Conservation (phyloP, 2,329 filamentous ascomycete genomes). For the Fusarium napiforme region DNA sequence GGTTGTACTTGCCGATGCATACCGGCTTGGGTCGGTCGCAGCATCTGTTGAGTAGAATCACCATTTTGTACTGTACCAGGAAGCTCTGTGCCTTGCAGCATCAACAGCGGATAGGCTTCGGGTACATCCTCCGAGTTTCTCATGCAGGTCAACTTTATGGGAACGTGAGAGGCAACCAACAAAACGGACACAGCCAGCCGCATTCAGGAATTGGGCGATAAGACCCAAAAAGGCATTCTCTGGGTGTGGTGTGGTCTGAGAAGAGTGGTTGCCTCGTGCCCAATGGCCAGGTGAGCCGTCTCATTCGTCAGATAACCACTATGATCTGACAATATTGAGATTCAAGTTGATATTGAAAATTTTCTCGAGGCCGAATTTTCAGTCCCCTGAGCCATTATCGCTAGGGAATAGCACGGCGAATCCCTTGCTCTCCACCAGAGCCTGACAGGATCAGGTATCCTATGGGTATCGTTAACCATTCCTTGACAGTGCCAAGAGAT, state of each 20-base stretch:
- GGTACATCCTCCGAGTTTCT: slow-evolving; percentile 13
- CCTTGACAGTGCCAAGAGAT: slow-evolving; percentile 44
- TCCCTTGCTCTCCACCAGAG: slow-evolving; percentile 12
- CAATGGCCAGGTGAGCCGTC: slow-evolving; percentile 23
- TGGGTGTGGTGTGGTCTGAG: slow-evolving; percentile 22
- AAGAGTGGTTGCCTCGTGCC: slow-evolving; percentile 28
- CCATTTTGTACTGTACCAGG: neutral
- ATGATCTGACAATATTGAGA: slow-evolving; percentile 41
- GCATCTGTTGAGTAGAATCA: neutral
- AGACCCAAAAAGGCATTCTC: slow-evolving; percentile 10
- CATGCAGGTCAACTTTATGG: slow-evolving; percentile 36
- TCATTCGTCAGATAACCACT: slow-evolving; percentile 33
- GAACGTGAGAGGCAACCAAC: slow-evolving; percentile 33
- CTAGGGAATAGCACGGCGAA: slow-evolving; percentile 23
- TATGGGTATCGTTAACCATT: slow-evolving; percentile 11
- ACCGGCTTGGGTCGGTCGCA: slow-evolving; percentile 15
- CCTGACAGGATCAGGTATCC: slow-evolving; percentile 9
- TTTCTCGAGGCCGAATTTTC: slow-evolving; percentile 17
- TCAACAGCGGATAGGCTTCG: slow-evolving; percentile 11
- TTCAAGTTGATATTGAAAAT: slow-evolving; percentile 13
- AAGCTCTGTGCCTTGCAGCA: slow-evolving; percentile 36
- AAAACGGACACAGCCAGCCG: slow-evolving; percentile 24
- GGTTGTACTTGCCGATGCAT: slow-evolving; percentile 3
- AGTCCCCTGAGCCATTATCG: slow-evolving; percentile 10
- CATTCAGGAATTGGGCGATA: slow-evolving; percentile 29